phyloP scores from a whole-genome alignment of 257 asterid species.

The Ballota nigra region DNA sequence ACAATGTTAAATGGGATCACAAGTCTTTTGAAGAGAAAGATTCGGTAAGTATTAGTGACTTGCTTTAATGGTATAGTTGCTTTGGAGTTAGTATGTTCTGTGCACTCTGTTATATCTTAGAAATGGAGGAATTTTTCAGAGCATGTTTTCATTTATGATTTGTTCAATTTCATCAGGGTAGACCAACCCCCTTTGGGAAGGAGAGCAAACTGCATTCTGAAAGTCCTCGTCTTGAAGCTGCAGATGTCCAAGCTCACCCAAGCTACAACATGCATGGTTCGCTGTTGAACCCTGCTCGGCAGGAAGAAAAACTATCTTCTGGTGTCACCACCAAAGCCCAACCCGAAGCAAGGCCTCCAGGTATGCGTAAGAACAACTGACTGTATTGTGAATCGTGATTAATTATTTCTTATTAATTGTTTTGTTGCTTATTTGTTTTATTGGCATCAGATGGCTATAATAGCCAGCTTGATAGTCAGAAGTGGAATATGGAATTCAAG shows the following conservation, averaged over 20 bases:
- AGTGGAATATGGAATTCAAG: constrained; percentile 78
- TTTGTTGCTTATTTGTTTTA: constrained; percentile 18
- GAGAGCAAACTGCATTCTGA: constrained; percentile 39
- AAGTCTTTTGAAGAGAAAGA: constrained; percentile 51
- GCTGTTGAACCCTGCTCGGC: constrained; percentile 18
- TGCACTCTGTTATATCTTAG: not conserved
- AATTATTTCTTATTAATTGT: constrained; percentile 7
- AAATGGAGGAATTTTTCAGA: not conserved
- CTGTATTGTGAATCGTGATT: constrained; percentile 13
- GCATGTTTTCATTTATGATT: not conserved
- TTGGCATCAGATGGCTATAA: constrained; percentile 33
- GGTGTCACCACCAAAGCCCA: constrained; percentile 35
- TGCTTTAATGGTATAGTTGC: constrained; percentile 47
- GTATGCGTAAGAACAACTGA: constrained; percentile 30
- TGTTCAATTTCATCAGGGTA: constrained; percentile 50
- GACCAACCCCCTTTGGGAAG: constrained; percentile 47
- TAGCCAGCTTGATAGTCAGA: constrained; percentile 35
- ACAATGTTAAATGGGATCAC: constrained; percentile 79
- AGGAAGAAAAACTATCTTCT: constrained; percentile 32
- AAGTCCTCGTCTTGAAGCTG: constrained; percentile 34
- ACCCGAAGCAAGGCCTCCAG: constrained; percentile 46
- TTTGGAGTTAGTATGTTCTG: not conserved
- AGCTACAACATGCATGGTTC: too few relatives aligned
- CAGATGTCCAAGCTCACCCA: constrained; percentile 26
- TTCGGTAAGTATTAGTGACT: constrained; percentile 43